Conservation (phyloP, 495 filamentous ascomycete genomes). For the Schizothecium vesticola region DNA sequence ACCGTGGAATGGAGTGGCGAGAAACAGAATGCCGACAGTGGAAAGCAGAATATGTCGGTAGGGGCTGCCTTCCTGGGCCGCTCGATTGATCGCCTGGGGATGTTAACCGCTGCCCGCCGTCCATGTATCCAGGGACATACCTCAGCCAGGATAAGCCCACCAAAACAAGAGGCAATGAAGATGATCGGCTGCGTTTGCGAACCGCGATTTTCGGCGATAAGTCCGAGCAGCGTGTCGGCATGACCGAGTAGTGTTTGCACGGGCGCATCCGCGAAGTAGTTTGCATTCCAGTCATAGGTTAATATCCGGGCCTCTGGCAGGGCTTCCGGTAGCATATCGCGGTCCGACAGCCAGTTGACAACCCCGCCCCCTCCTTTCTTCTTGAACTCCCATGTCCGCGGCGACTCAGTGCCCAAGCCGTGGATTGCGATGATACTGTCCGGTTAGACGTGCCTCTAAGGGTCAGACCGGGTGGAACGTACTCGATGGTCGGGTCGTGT, state of each 20-base stretch:
- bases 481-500: slow-evolving; percentile 10
- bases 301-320: slow-evolving; percentile 23
- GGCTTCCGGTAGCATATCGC: slow-evolving; percentile 22
- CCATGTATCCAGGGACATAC: slow-evolving; percentile 13
- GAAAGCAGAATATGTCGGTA: slow-evolving; percentile 15
- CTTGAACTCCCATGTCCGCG: slow-evolving; percentile 14
- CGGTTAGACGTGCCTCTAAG: slow-evolving; percentile 2
- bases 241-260: slow-evolving; percentile 15
- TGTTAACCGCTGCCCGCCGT: slow-evolving; percentile 20
- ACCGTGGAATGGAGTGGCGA: slow-evolving; percentile 18
- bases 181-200: slow-evolving; percentile 16
- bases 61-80: slow-evolving; percentile 14
- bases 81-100: slow-evolving; percentile 17
- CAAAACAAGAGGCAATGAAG: slow-evolving; percentile 22
- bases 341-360: too few species aligned
- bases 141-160: slow-evolving; percentile 16
- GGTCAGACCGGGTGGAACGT: slow-evolving; percentile 2
- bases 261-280: slow-evolving; percentile 14
- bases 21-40: slow-evolving; percentile 18
- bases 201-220: slow-evolving; percentile 1
- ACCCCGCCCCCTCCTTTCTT: slow-evolving; percentile 12
- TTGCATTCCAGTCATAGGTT: slow-evolving; percentile 25
- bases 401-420: slow-evolving; percentile 21
- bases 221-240: slow-evolving; percentile 9
- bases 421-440: slow-evolving; percentile 25